Base-by-base conservation (phyloP, 2,329 filamentous ascomycete genomes). In the Colletotrichum zoysiae region DNA sequence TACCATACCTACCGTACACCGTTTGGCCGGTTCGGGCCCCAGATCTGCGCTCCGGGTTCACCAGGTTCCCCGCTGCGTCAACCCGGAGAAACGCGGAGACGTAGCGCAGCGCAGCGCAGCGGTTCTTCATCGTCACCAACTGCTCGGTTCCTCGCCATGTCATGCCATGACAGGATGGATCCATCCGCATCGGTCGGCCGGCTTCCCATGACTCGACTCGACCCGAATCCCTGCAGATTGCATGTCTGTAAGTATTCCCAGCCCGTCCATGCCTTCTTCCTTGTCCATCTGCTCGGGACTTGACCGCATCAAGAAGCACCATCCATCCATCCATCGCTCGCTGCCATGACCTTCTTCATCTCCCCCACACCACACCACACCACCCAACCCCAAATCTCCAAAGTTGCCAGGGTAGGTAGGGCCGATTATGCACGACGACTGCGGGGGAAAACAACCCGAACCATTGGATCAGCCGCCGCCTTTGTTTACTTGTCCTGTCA, bases 341-440 rank as follows among this genome's bases (percentile, higher is more conserved):
- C 51, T 55, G 51, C 42, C 18, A 33, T 16, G 20, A 9, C 33
- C 16, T 38, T 38, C 20, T 26, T 18, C 44, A 35, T 30, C 23
- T 9, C 38, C 40, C 20, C 42, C 53, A 26, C 26, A n/a, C n/a
- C 68, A 46, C 69, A 56, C 69, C 69, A 64, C 69, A 62, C 59
- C 57, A 60, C 53, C 59, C 65, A 64, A 64, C 69, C 65, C 69
- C 69, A 59, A 69, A 46, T 56, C 63, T 42, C 69, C 65, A 71
- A 50, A 51, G 51, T 30, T 51, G 46, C 60, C 46, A 46, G 65
- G 59, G 60, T 30, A 30, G 30, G 30, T 53, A 71, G 59, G 69
- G 65, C 69, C 69, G 65, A 71, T 65, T 65, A 46, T 65, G 69
- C 69, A 51, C 38, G 38, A 55, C 65, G 53, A 64, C 40, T 65